Base-by-base conservation (phyloP, 495 filamentous ascomycete species). In the Neurospora intermedia region DNA sequence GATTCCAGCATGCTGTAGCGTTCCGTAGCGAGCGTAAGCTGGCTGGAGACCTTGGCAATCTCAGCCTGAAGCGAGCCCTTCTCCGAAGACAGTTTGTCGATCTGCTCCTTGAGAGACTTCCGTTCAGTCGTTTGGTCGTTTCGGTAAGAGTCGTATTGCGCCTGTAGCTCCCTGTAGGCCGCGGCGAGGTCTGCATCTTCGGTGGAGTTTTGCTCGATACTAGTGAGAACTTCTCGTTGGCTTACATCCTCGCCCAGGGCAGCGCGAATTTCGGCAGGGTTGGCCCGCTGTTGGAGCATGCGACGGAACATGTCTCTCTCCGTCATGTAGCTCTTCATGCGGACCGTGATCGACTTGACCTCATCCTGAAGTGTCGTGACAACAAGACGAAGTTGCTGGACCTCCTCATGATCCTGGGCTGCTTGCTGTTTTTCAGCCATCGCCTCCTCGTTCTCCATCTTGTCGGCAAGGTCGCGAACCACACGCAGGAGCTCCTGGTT, bases 261-360 rank as follows among this genome's bases (percentile, higher is more conserved):
- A 35, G 88, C 90, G 27, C 84, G 83, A 69, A 87, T 81, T 77
- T 96, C 92, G 6, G 85, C 83, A 8, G 87, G 82, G 18, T 84
- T 81, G 11, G 85, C 86, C 41, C 90, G 84, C 75, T 93, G 91
- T 73, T 93, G 89, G 16, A 97, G 88, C 89, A 98, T 96, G 48
- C 93, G 93, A 40, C 94, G 89, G 90, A 97, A 98, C 87, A 97
- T 98, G 77, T 99, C 94, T 43, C 96, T 89, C 83, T 99, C 96
- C 78, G 93, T 93, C 69, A 95, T 92, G 76, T 97, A 97, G 81
- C 93, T 97, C 84, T 97, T 91, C 41, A 92, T 91, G 74, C 93
- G 91, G 8, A 91, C 89, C 5, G 91, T 86, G 69, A 96, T 88
- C 42, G 91, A 90, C 74, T 91, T 87, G 43, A 97, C 86, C 77